phyloP scores from a whole-genome alignment of 2,329 filamentous ascomycete genomes.

The Lasiodiplodia theobromae region DNA sequence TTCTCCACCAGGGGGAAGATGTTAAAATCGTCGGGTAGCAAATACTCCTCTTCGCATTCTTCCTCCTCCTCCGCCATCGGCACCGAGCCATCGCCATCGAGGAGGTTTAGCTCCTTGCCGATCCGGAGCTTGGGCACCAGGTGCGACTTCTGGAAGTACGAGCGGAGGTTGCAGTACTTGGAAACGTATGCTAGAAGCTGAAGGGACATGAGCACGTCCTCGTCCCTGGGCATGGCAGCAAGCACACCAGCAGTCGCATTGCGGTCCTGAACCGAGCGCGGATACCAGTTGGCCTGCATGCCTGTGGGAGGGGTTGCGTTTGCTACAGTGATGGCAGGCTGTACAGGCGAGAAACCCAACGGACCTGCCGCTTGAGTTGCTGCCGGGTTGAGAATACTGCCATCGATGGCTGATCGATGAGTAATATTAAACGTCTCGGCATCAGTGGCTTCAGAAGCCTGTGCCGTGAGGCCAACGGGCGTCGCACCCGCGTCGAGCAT shows the following conservation, averaged over 20 bases:
- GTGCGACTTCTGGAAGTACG: constrained; percentile 95
- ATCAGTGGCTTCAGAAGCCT: constrained; percentile 84
- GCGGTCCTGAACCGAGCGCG: constrained; percentile 80
- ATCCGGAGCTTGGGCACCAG: constrained; percentile 92
- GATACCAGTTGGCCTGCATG: constrained; percentile 73
- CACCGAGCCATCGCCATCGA: constrained; percentile 70
- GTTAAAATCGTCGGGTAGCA: constrained; percentile 93
- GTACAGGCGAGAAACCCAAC: constrained; percentile 76
- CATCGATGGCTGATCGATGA: constrained; percentile 82
- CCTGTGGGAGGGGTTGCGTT: constrained; percentile 76
- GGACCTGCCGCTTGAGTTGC: constrained; percentile 71
- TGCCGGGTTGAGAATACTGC: constrained; percentile 78
- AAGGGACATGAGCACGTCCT: constrained; percentile 97
- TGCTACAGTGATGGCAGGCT: constrained; percentile 70
- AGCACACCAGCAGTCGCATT: constrained; percentile 75
- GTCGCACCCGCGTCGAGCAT: constrained; percentile 76
- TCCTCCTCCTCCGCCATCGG: constrained; percentile 58
- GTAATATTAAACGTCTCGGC: constrained; percentile 93
- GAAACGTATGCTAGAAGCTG: constrained; percentile 97
- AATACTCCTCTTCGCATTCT: constrained; percentile 83
- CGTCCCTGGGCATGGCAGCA: constrained; percentile 92
- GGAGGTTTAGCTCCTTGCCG: constrained; percentile 75
- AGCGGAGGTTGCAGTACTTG: constrained; percentile 95
- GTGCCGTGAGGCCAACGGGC: constrained; percentile 76
- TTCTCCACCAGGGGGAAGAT: constrained; percentile 98